phyloP scores from a whole-genome alignment of 345 rosid genomes.

The Crucihimalaya himalaica region DNA sequence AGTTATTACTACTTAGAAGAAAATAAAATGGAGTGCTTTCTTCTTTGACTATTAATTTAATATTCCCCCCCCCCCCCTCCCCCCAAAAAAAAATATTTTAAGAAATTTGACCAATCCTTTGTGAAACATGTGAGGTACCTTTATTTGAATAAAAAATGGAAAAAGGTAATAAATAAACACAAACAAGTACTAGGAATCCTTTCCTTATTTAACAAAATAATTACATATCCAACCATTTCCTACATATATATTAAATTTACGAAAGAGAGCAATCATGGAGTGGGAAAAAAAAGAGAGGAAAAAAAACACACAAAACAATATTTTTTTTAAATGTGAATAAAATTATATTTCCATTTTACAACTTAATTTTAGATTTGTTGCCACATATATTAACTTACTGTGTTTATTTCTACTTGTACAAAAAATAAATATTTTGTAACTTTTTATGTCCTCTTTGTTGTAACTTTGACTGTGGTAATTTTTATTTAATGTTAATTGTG shows the following conservation, averaged over 20 bases:
- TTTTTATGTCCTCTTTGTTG: not conserved
- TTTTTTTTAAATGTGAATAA: not conserved
- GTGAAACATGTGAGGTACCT: constrained; percentile 29
- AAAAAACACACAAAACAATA: not conserved
- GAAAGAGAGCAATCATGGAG: constrained; percentile 23
- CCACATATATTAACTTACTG: not conserved
- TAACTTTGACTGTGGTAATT: not conserved
- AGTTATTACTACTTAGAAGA: not conserved
- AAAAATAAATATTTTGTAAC: not conserved
- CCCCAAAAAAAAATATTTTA: too few species aligned
- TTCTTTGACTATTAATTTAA: not conserved
- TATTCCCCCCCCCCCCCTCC: not conserved
- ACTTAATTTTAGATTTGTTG: not conserved
- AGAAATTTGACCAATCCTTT: constrained; percentile 26
- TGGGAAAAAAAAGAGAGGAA: not conserved
- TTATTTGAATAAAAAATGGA: not conserved
- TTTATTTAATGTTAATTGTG: too few species aligned
- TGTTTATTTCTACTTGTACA: not conserved
- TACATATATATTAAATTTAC: not conserved
- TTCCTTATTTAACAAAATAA: constrained; percentile 15
- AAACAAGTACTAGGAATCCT: constrained; percentile 18
- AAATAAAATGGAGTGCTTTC: not conserved
- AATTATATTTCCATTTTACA: not conserved
- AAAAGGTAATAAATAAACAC: constrained; percentile 16
- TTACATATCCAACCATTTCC: constrained; percentile 7